Conservation (phyloP, 345 rosid species). For the Salix purpurea region DNA sequence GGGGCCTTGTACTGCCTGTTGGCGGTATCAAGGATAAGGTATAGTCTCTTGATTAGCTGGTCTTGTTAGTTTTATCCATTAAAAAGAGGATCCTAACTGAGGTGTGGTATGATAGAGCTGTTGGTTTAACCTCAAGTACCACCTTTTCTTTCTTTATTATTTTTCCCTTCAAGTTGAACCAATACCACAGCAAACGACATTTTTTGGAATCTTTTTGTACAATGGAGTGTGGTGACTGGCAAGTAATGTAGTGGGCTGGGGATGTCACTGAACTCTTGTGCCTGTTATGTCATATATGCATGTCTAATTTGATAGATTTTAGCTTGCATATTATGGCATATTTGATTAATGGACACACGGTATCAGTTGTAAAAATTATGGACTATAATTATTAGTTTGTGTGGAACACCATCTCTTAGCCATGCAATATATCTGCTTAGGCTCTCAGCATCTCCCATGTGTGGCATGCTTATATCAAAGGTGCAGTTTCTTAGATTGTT, state of each 20-base stretch:
- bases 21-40: constrained; percentile 99
- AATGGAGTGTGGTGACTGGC: not conserved
- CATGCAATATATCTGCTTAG: not conserved
- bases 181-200: not conserved
- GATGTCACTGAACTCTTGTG: not conserved
- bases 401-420: not conserved
- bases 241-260: not conserved
- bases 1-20: constrained; percentile 96
- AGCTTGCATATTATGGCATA: not conserved
- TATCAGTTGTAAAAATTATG: not conserved
- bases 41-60: not conserved
- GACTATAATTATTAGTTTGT: not conserved
- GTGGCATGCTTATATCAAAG: not conserved
- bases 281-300: not conserved
- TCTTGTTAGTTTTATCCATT: constrained; percentile 4
- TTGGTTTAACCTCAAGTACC: not conserved
- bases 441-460: not conserved
- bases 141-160: not conserved
- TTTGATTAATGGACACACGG: not conserved
- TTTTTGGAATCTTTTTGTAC: not conserved
- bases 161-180: not conserved
- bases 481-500: not conserved
- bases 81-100: not conserved
- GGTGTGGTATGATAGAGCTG: not conserved
- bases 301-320: not conserved